Conservation (phyloP, 768 basidiomycete genomes). For the Naematelia aurantialba region DNA sequence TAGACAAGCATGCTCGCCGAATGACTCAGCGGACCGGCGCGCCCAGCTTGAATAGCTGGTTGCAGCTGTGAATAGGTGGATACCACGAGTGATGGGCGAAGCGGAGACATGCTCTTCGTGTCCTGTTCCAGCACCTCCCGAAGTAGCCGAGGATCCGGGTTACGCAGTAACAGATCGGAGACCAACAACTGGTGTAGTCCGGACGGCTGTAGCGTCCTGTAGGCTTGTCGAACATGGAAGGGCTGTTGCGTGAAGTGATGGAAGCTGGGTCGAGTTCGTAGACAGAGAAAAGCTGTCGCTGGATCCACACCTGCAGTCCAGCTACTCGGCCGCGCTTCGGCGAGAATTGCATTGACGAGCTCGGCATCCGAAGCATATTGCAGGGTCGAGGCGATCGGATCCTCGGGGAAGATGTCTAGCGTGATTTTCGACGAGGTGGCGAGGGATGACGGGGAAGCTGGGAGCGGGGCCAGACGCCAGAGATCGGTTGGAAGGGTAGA, state of each 20-base stretch:
- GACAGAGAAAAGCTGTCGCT: slow-evolving; percentile 17
- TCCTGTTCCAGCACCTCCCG: slow-evolving; percentile 17
- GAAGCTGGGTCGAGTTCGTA: slow-evolving; percentile 19
- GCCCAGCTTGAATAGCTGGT: background rate
- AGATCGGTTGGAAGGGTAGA: slow-evolving; percentile 2
- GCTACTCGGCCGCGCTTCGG: slow-evolving; percentile 1
- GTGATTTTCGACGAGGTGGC: slow-evolving; percentile 20
- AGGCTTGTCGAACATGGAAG: background rate
- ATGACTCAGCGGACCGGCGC: background rate
- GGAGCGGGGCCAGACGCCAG: slow-evolving; percentile 1
- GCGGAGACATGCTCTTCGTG: background rate
- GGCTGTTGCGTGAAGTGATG: slow-evolving; percentile 16
- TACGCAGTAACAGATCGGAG: slow-evolving; percentile 20
- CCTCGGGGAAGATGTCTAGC: slow-evolving; percentile 15
- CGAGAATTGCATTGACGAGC: slow-evolving; percentile 13
- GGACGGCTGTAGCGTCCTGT: background rate
- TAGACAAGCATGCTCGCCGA: background rate
- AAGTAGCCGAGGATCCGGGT: slow-evolving; percentile 23
- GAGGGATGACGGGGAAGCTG: slow-evolving; percentile 5
- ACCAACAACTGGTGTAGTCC: slow-evolving; percentile 20
- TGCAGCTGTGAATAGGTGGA: background rate
- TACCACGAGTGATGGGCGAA: background rate
- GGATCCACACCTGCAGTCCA: slow-evolving; percentile 21
- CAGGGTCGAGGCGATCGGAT: slow-evolving; percentile 15
- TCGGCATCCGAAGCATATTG: slow-evolving; percentile 25